These are phyloP conservation scores for Mycosphaerella sp. DNA, from an alignment of 2,329 filamentous ascomycete species.

Conservation along the genomic window DNA sequence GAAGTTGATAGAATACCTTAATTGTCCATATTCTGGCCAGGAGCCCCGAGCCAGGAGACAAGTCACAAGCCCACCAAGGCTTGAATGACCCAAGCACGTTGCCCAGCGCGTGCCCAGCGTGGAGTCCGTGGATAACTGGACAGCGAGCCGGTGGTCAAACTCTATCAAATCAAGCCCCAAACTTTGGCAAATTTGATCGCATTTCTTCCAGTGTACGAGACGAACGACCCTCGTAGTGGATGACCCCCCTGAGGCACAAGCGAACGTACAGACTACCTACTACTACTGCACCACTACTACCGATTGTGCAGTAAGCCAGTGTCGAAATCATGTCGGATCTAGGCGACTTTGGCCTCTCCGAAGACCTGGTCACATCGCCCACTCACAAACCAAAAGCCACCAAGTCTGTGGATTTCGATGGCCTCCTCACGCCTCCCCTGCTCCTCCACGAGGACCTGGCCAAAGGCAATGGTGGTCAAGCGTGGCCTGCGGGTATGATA, in stretches of 20 bases:
- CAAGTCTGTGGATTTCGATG: conserved; percentile 60
- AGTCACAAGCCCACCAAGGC: neutral
- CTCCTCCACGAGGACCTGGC: conserved; percentile 77
- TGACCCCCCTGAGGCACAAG: too few relatives aligned
- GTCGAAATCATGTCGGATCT: conserved; percentile 5
- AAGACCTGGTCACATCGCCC: conserved; percentile 51
- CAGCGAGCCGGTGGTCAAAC: neutral
- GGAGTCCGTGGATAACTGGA: neutral
- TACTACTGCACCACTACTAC: too few relatives aligned
- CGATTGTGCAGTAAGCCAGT: neutral
- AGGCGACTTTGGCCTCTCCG: conserved; percentile 40
- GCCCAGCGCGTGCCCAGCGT: conserved; percentile 7
- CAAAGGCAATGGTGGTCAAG: conserved; percentile 83
- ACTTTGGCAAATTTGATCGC: neutral
- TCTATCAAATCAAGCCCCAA: neutral
- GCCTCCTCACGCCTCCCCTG: conserved; percentile 62
- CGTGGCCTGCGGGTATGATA: conserved; percentile 91
- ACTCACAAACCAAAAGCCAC: conserved; percentile 47
- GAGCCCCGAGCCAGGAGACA: neutral
- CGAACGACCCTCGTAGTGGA: too few relatives aligned
- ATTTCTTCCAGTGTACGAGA: too few relatives aligned
- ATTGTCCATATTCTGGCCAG: too few relatives aligned
- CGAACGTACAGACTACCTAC: too few relatives aligned
- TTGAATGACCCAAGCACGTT: neutral
- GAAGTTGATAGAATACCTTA: too few relatives aligned